These are phyloP conservation scores for Colletotrichum melonis DNA, from an alignment of 2,329 filamentous ascomycete species.

Conservation along the genomic window DNA sequence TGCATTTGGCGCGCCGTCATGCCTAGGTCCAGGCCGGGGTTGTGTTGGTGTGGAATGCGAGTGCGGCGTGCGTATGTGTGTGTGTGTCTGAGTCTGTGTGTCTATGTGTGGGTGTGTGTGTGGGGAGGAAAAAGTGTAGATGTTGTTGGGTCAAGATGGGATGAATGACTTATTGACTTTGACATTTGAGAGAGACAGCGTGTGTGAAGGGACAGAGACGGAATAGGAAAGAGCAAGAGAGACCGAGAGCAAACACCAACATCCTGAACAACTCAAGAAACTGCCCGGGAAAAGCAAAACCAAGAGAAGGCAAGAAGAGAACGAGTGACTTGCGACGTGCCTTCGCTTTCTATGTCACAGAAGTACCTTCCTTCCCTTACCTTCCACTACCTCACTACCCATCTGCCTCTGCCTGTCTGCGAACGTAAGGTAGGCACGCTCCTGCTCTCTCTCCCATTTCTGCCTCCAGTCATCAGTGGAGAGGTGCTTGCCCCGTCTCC, in stretches of 20 bases:
- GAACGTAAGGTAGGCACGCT: background rate
- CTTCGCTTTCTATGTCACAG: background rate
- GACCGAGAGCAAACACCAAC: background rate
- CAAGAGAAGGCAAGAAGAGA: background rate
- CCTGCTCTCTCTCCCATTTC: background rate
- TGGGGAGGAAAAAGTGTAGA: conserved; percentile 1
- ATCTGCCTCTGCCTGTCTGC: background rate
- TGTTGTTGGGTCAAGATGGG: conserved; percentile 8
- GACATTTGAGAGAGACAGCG: background rate
- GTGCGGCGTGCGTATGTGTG: conserved; percentile 24
- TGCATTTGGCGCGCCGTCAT: conserved; percentile 17
- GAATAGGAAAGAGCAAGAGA: background rate
- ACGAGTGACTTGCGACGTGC: background rate
- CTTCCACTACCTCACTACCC: background rate
- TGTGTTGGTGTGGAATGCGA: conserved; percentile 34
- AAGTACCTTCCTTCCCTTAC: background rate
- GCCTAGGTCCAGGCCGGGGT: conserved; percentile 7
- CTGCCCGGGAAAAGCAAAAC: background rate
- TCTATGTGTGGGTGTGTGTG: background rate
- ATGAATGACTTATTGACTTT: conserved; percentile 26
- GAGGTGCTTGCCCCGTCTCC: background rate
- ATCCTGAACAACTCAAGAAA: background rate
- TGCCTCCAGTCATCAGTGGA: background rate
- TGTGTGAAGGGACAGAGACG: no score
- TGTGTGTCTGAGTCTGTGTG: conserved; percentile 2